Percentiles rank a stretch among this genome's conserved stretches.
phyloP scores from a whole-genome alignment of 2,329 filamentous ascomycete genomes.

The Venturia aucupariae region DNA sequence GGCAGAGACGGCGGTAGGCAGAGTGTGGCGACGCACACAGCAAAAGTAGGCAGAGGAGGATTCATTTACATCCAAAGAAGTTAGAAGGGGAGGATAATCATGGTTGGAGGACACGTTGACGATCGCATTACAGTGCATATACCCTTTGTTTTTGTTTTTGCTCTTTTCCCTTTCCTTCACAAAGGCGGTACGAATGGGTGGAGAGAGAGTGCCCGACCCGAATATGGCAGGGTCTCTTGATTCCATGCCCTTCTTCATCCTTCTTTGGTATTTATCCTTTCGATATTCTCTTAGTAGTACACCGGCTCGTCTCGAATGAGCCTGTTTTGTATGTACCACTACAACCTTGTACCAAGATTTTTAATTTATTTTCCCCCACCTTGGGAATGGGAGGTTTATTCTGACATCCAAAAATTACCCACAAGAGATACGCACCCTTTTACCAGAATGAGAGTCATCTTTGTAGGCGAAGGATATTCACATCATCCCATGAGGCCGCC shows the following conservation, averaged over 20 bases:
- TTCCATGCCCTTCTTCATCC: not conserved
- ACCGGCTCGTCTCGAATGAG: not conserved
- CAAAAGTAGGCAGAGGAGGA: not conserved
- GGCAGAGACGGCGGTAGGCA: not conserved
- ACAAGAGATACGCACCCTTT: too few relatives aligned
- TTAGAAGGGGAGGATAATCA: not conserved
- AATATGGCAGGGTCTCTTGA: too few relatives aligned
- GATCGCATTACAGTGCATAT: not conserved
- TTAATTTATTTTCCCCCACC: too few relatives aligned
- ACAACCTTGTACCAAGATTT: not conserved
- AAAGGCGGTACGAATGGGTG: not conserved
- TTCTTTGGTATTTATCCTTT: not conserved
- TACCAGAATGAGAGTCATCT: too few relatives aligned
- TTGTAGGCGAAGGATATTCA: too few relatives aligned
- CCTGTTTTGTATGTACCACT: not conserved
- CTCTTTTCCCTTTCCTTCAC: not conserved
- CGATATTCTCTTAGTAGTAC: not conserved
- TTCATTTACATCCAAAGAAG: not conserved
- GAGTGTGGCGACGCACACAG: too few relatives aligned
- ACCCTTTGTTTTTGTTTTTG: conserved; percentile 5
- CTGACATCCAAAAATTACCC: not conserved
- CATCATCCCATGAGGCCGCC: not conserved
- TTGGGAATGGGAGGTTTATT: not conserved
- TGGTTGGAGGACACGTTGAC: not conserved
- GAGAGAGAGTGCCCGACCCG: not conserved